These are phyloP conservation scores for Rubia occidens DNA, from an alignment of 305 asterid species.

Conservation along the genomic window DNA sequence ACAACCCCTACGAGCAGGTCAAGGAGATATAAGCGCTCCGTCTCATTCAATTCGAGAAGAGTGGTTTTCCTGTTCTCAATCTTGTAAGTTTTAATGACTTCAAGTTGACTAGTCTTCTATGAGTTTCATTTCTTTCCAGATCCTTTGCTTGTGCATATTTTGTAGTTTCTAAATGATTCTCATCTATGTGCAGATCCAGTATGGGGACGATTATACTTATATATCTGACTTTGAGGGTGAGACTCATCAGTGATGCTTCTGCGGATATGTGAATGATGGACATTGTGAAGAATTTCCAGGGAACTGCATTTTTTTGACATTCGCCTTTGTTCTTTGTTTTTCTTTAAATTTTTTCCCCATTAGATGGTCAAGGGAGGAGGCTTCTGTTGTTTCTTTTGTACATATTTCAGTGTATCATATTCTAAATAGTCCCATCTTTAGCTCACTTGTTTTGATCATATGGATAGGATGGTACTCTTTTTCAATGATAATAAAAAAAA, in stretches of 20 bases:
- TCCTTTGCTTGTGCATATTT: background rate
- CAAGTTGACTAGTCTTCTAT: background rate
- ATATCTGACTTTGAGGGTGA: slow-evolving; percentile 27
- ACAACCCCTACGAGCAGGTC: slow-evolving; percentile 44
- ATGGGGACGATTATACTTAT: slow-evolving; percentile 31
- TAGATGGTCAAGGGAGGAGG: background rate
- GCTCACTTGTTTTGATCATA: background rate
- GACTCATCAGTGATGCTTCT: slow-evolving; percentile 20
- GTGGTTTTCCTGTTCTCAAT: slow-evolving; percentile 79
- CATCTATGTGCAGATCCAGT: slow-evolving; percentile 21
- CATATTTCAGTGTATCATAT: too few species aligned
- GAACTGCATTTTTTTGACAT: background rate
- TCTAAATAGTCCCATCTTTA: background rate
- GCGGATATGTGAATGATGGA: slow-evolving; percentile 14
- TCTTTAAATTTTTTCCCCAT: background rate
- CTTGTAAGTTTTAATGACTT: slow-evolving; percentile 50
- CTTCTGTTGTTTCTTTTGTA: background rate
- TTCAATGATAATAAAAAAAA: background rate
- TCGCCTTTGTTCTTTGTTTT: background rate
- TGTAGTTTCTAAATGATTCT: background rate
- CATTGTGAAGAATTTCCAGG: background rate
- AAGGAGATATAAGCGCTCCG: slow-evolving; percentile 79
- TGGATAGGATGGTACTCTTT: background rate
- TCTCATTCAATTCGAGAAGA: slow-evolving; percentile 89
- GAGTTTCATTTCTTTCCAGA: background rate